Conservation (phyloP, 1,284 basidiomycete species). For the Cryptococcus sp. region DNA sequence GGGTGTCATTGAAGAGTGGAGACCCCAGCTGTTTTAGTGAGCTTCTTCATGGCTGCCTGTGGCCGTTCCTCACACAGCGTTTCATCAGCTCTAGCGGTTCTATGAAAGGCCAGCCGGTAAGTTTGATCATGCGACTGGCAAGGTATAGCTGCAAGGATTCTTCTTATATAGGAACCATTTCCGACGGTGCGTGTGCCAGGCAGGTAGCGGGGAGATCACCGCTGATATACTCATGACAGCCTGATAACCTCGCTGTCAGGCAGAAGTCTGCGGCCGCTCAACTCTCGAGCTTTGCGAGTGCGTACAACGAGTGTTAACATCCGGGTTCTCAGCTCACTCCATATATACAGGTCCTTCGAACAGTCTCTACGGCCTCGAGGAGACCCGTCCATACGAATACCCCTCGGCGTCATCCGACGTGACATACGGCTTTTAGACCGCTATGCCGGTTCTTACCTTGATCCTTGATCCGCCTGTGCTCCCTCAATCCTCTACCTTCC, state of each 20-base stretch:
- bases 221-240: neutral
- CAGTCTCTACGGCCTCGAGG: slow-evolving; percentile 3
- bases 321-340: neutral
- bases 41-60: slow-evolving; percentile 1
- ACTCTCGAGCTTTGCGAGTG: slow-evolving; percentile 12
- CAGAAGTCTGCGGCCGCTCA: slow-evolving; percentile 15
- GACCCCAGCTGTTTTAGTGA: slow-evolving; percentile 51
- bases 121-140: slow-evolving; percentile 2
- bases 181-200: slow-evolving; percentile 22
- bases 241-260: slow-evolving; percentile 20
- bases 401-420: slow-evolving; percentile 2
- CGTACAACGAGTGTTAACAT: neutral
- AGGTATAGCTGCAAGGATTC: neutral
- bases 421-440: slow-evolving; percentile 4
- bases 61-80: neutral
- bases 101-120: slow-evolving; percentile 38
- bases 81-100: slow-evolving; percentile 36
- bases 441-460: neutral
- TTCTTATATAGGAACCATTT: slow-evolving; percentile 32
- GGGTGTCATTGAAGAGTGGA: slow-evolving; percentile 47
- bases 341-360: slow-evolving; percentile 1
- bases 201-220: neutral
- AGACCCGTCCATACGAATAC: slow-evolving; percentile 13
- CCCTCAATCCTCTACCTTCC: neutral
- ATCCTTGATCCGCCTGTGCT: slow-evolving; percentile 5